These are phyloP conservation scores for Physaria fendleri DNA, from an alignment of 345 rosid genomes.

Conservation along the genomic window DNA sequence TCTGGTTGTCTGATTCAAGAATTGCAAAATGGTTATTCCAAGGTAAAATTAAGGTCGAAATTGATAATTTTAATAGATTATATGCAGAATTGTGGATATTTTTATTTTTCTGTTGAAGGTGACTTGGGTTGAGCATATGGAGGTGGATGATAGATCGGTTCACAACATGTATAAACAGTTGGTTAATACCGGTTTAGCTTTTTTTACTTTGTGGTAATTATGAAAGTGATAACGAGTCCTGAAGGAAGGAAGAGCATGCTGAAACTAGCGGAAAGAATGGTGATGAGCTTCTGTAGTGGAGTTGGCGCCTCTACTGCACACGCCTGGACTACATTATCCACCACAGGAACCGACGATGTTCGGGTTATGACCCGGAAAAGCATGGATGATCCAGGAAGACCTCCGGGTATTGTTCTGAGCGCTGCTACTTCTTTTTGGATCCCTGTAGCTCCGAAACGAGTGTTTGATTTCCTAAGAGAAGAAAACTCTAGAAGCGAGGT, in stretches of 20 bases:
- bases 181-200: conserved; percentile 65
- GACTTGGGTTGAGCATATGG: conserved; percentile 82
- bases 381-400: conserved; percentile 94
- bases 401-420: conserved; percentile 89
- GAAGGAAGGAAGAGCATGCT: conserved; percentile 95
- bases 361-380: conserved; percentile 95
- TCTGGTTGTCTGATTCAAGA: conserved; percentile 93
- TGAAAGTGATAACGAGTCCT: conserved; percentile 59
- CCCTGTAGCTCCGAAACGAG: conserved; percentile 61
- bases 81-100: not conserved
- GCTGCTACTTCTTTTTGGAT: conserved; percentile 97
- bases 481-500: conserved; percentile 90
- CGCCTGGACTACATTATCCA: conserved; percentile 82
- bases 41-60: conserved; percentile 37
- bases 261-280: conserved; percentile 95
- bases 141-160: conserved; percentile 72
- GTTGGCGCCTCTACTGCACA: conserved; percentile 92
- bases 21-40: conserved; percentile 86
- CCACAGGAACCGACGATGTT: conserved; percentile 75
- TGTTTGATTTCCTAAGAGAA: conserved; percentile 75
- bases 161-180: conserved; percentile 55
- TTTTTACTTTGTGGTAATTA: conserved; percentile 13
- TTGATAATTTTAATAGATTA: not conserved
- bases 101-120: conserved; percentile 42
- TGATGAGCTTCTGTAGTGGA: conserved; percentile 77